These are phyloP conservation scores for Earliella scabrosa DNA, from an alignment of 1,284 basidiomycete genomes.

Conservation along the genomic window DNA sequence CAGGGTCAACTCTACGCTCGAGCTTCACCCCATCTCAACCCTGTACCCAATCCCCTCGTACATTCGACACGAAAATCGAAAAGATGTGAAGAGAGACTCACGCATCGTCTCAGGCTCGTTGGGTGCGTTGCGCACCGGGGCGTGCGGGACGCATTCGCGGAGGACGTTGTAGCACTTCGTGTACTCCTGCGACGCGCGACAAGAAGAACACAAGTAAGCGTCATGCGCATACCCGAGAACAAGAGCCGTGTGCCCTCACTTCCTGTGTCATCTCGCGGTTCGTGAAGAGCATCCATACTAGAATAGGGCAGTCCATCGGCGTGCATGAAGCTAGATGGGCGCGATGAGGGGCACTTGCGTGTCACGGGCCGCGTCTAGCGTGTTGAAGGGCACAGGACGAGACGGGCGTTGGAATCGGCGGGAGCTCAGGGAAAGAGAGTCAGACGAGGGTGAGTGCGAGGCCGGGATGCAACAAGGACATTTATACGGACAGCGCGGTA, in stretches of 20 bases:
- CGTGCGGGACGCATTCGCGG: constrained; percentile 53
- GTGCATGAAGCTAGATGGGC: constrained; percentile 22
- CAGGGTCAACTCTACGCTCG: constrained; percentile 2
- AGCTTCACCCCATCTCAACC: constrained; percentile 4
- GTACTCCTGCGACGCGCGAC: constrained; percentile 57
- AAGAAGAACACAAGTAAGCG: background rate
- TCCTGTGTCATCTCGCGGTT: constrained; percentile 72
- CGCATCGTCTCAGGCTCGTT: constrained; percentile 64
- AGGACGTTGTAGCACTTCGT: constrained; percentile 53
- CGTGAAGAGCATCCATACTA: constrained; percentile 78
- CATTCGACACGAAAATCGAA: background rate
- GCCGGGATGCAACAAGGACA: constrained; percentile 8
- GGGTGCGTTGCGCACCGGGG: constrained; percentile 55
- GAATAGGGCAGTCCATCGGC: constrained; percentile 62
- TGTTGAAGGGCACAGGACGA: background rate
- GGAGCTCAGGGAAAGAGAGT: constrained; percentile 4
- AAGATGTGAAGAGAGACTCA: constrained; percentile 40
- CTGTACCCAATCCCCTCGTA: background rate
- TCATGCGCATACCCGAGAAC: background rate
- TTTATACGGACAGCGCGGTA: constrained; percentile 19
- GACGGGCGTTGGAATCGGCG: background rate
- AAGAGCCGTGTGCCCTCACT: constrained; percentile 41
- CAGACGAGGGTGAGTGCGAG: background rate
- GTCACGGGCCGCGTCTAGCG: background rate
- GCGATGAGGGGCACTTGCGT: constrained; percentile 9